Conservation (phyloP, 306 rosid genomes). For the Coriaria nepalensis region DNA sequence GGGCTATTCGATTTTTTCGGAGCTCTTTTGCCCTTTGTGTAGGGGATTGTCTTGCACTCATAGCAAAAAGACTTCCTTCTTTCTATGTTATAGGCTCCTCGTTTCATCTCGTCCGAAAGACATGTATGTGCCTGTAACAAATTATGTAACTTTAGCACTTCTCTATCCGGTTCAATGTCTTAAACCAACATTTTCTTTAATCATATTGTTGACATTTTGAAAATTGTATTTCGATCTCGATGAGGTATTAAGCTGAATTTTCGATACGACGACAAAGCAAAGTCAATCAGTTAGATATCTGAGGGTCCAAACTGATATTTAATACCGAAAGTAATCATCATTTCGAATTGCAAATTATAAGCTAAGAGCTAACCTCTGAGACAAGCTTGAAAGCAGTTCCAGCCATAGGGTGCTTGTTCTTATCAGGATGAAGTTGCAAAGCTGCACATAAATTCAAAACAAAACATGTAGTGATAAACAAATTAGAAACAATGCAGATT, state of each 20-base stretch:
- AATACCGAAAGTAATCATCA: too few relatives aligned
- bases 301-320: too few relatives aligned
- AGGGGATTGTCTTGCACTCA: slow-evolving; percentile 57
- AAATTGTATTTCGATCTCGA: too few relatives aligned
- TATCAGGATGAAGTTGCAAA: slow-evolving; percentile 88
- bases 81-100: slow-evolving; percentile 52
- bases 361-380: slow-evolving; percentile 49
- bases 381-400: slow-evolving; percentile 86
- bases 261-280: too few relatives aligned
- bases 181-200: not conserved
- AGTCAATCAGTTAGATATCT: too few relatives aligned
- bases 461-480: slow-evolving; percentile 5
- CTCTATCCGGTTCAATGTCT: not conserved
- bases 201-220: too few relatives aligned
- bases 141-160: not conserved
- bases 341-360: not conserved
- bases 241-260: too few relatives aligned
- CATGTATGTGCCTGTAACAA: slow-evolving; percentile 64
- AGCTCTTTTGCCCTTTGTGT: slow-evolving; percentile 11
- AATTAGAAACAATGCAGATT: not conserved
- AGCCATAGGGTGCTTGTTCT: slow-evolving; percentile 77
- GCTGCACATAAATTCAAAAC: slow-evolving; percentile 31
- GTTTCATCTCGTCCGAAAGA: slow-evolving; percentile 44
- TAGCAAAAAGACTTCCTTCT: slow-evolving; percentile 50
- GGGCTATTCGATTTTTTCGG: slow-evolving; percentile 18